Percentiles rank a stretch among this genome's conserved stretches.
Evolutionary conservation across 805 yeast genomes (phyloP).

Genomic region (Schizosaccharomyces cryophilus): DNA sequence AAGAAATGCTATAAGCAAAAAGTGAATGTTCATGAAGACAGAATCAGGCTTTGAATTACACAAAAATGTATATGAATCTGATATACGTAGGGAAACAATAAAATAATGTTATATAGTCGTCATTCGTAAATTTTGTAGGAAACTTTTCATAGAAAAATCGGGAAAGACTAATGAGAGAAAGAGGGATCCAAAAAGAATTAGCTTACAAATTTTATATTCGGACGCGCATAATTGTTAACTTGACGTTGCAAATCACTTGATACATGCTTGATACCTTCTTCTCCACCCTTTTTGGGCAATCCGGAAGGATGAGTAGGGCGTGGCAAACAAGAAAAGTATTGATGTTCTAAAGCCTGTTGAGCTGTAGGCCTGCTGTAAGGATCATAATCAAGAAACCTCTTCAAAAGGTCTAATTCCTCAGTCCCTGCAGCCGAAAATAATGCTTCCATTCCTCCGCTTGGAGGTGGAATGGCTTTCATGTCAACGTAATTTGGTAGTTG

Average conservation of each 20-base stretch:
- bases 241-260: background rate
- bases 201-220: background rate
- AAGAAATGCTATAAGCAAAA: no score
- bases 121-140: no score
- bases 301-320: constrained; percentile 3
- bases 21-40: no score
- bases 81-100: no score
- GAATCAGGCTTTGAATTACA: no score
- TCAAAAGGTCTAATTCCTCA: constrained; percentile 35
- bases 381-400: constrained; percentile 35
- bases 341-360: constrained; percentile 38
- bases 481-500: constrained; percentile 26
- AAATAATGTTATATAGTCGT: no score
- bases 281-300: background rate
- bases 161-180: background rate
- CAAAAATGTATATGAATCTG: no score
- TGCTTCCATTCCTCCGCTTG: constrained; percentile 8
- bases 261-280: background rate
- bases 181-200: background rate
- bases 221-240: background rate
- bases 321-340: constrained; percentile 52
- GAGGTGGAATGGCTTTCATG: background rate
- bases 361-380: constrained; percentile 50
- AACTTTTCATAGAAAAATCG: background rate
- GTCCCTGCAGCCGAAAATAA: constrained; percentile 14